Base-by-base conservation (phyloP, 805 yeast species). In the Debaryomyces castellii region DNA sequence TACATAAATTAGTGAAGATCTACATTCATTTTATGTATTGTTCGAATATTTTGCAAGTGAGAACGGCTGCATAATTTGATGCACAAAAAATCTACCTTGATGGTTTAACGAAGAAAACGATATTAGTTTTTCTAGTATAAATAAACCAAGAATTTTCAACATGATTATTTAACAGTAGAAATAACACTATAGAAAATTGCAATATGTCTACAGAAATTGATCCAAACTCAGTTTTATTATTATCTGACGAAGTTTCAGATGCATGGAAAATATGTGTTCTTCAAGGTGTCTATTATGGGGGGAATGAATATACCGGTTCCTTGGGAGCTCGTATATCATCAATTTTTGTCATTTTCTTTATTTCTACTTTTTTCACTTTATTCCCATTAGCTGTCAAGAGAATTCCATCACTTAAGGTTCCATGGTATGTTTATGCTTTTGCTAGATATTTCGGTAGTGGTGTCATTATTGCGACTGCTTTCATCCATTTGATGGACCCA, bases 301-400 rank as follows among this genome's bases (percentile, higher is more conserved):
- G 11, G 11, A 66, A 67, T 45, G 77, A 66, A 17, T 75, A 68
- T 55, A 64, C 64, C 43, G 81, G 80, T n/a, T 16, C 27, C 10
- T 28, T 43, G 24, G 46, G 46, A 10, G 46, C 46, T 16, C 41
- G 46, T 27, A 36, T 43, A 10, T 43, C 46, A 6, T 27, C 46
- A 11, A 30, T 84, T 5, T 84, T 84, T 59, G 89, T 84, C 25
- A 78, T 84, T 37, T 52, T 82, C 49, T 62, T 76, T 1, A 74
- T 81, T 5, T 74, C 85, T 3, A 64, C 76, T 1, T 51, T 77
- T 38, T 89, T 89, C 18, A 60, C 84, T 2, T 78, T 77, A 49
- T 78, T 84, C 64, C 90, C 90, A 1, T 61, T 85, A 2, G 59
- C 84, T 25, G 74, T 87, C 0, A 81, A 87, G 4, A 71, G 71